phyloP scores from a whole-genome alignment of 192 early-diverging fungal genomes.

The Phlyctochytrium arcticum region DNA sequence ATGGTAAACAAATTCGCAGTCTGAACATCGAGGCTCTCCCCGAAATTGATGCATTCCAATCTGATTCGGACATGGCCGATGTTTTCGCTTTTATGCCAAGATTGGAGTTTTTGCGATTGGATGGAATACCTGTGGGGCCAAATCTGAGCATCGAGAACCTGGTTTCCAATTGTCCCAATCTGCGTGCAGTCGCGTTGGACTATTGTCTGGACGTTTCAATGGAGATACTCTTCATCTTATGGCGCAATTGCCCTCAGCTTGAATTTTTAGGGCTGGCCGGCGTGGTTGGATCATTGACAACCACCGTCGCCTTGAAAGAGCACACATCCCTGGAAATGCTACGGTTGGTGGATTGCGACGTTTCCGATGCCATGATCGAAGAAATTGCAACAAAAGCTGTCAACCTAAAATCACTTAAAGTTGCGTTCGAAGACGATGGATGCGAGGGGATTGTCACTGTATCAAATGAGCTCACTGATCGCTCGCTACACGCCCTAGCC shows the following conservation, averaged over 20 bases:
- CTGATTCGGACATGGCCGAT: constrained; percentile 23
- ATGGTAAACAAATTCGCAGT: constrained; percentile 25
- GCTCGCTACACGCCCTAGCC: constrained; percentile 18
- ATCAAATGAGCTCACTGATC: constrained; percentile 29
- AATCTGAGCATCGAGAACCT: constrained; percentile 21
- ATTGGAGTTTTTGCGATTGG: constrained; percentile 41
- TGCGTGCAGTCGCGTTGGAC: constrained; percentile 45
- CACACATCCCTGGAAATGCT: constrained; percentile 34
- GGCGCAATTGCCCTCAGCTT: constrained; percentile 36
- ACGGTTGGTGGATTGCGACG: constrained; percentile 52
- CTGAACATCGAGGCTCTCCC: constrained; percentile 44
- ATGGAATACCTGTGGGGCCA: constrained; percentile 43
- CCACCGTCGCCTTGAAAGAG: constrained; percentile 7
- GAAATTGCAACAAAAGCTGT: constrained; percentile 24
- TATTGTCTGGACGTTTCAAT: constrained; percentile 44
- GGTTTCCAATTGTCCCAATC: constrained; percentile 20
- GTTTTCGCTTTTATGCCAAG: constrained; percentile 26
- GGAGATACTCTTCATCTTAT: constrained; percentile 39
- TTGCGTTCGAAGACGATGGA: constrained; percentile 50
- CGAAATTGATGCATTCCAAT: constrained; percentile 41
- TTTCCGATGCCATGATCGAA: constrained; percentile 35
- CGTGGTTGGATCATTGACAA: constrained; percentile 27
- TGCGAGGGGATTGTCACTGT: constrained; percentile 36
- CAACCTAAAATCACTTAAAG: constrained; percentile 35
- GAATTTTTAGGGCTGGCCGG: constrained; percentile 48